Evolutionary conservation across 345 rosid genomes (phyloP).

Genomic region (Carallia brachiata): DNA sequence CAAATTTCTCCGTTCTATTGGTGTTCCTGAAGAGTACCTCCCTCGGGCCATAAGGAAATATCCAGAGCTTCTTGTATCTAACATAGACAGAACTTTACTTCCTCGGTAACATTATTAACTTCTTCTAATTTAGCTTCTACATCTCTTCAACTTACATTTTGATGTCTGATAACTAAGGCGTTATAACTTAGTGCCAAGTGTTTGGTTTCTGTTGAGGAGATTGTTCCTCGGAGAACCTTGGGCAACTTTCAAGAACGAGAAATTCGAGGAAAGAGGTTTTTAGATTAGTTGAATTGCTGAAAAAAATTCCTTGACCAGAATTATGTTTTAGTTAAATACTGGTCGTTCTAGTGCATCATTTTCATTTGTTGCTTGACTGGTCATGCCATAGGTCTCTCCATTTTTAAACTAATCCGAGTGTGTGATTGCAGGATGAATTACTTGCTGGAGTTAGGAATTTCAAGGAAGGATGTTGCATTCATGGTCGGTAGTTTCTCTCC

Average conservation of each 20-base stretch:
- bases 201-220: too few species aligned
- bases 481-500: constrained; percentile 88
- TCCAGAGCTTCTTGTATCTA: constrained; percentile 76
- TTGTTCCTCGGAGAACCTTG: too few species aligned
- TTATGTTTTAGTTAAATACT: too few species aligned
- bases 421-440: constrained; percentile 53
- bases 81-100: constrained; percentile 51
- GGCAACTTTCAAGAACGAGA: too few species aligned
- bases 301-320: too few species aligned
- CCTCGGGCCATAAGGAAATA: constrained; percentile 75
- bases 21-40: constrained; percentile 53
- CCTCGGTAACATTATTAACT: constrained; percentile 53
- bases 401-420: too few species aligned
- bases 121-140: not conserved
- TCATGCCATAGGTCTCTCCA: not conserved
- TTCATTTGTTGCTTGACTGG: not conserved
- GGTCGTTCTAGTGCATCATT: too few species aligned
- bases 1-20: constrained; percentile 51
- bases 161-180: too few species aligned
- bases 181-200: too few species aligned
- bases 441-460: constrained; percentile 61
- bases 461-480: constrained; percentile 57
- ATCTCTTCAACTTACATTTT: not conserved
- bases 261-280: too few species aligned
- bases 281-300: too few species aligned